Conservation (phyloP, 2,329 filamentous ascomycete genomes). For the Neospermospora avenae region DNA sequence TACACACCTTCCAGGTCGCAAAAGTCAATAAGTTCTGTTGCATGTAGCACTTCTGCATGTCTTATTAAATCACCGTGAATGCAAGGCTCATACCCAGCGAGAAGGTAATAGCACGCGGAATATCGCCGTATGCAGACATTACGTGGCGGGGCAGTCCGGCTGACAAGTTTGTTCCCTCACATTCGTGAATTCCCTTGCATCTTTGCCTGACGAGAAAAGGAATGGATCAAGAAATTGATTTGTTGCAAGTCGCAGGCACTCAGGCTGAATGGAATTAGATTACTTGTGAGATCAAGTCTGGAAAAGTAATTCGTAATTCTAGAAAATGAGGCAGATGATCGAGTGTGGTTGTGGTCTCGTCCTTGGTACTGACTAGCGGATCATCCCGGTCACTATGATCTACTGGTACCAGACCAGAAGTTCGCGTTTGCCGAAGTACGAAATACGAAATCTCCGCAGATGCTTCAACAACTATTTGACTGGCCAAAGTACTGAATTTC, state of each 20-base stretch:
- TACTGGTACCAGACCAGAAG: no score
- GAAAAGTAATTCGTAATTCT: background rate
- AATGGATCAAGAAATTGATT: background rate
- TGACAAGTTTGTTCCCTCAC: background rate
- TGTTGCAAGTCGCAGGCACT: background rate
- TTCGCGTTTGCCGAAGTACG: no score
- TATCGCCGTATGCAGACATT: background rate
- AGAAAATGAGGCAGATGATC: background rate
- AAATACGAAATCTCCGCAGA: background rate
- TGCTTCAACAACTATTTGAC: background rate
- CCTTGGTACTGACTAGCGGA: background rate
- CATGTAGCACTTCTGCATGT: background rate
- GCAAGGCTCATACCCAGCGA: background rate
- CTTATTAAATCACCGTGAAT: conserved; percentile 3
- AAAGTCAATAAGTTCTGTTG: background rate
- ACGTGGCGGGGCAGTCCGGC: background rate
- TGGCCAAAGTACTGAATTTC: background rate
- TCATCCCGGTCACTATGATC: no score
- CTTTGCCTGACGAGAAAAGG: background rate
- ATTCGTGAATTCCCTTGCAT: background rate
- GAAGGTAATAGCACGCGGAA: conserved; percentile 1
- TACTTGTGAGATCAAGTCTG: background rate
- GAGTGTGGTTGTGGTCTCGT: background rate
- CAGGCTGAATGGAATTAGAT: background rate
- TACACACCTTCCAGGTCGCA: background rate